A percentile compares a stretch with the other conserved stretches of the same genome.
These are phyloP conservation scores for Phaeosphaeria sp. DNA, from an alignment of 2,329 filamentous ascomycete genomes.

Conservation along the genomic window DNA sequence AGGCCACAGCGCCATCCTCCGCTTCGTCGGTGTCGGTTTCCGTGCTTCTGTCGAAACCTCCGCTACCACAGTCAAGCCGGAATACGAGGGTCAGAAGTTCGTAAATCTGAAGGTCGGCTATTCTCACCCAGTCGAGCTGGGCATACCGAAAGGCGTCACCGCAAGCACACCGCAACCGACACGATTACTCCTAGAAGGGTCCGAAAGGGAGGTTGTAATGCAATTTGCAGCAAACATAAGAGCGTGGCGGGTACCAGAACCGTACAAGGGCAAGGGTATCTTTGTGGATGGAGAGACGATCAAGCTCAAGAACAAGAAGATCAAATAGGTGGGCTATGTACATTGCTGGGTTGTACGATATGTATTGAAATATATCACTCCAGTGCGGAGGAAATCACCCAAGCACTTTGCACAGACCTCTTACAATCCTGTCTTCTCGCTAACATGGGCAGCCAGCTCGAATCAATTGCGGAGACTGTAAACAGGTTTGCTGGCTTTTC, in stretches of 20 bases:
- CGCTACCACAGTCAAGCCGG: constrained; percentile 69
- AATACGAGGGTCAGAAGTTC: constrained; percentile 84
- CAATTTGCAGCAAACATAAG: constrained; percentile 89
- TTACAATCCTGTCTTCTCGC: too few species aligned
- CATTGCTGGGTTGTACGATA: constrained; percentile 28
- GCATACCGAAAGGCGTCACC: constrained; percentile 80
- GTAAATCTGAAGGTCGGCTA: constrained; percentile 95
- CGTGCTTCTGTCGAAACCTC: constrained; percentile 83
- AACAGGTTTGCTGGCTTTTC: too few species aligned
- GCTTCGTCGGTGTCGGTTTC: constrained; percentile 95
- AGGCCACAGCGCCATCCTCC: constrained; percentile 91
- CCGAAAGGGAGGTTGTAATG: constrained; percentile 85
- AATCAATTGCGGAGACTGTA: too few species aligned
- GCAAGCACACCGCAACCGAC: constrained; percentile 91
- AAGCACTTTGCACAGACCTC: too few species aligned
- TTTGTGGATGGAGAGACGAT: constrained; percentile 98
- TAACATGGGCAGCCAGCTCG: too few species aligned
- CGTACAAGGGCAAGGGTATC: constrained; percentile 99
- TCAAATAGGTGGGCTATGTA: constrained; percentile 48
- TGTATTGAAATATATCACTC: background rate
- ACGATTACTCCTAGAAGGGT: constrained; percentile 86
- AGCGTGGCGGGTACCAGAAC: constrained; percentile 89
- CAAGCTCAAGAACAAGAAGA: constrained; percentile 91
- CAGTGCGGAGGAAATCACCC: too few species aligned
- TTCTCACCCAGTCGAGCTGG: constrained; percentile 92